Evolutionary conservation across 441 rosid species (phyloP).

Genomic region (Populus hybrid): DNA sequence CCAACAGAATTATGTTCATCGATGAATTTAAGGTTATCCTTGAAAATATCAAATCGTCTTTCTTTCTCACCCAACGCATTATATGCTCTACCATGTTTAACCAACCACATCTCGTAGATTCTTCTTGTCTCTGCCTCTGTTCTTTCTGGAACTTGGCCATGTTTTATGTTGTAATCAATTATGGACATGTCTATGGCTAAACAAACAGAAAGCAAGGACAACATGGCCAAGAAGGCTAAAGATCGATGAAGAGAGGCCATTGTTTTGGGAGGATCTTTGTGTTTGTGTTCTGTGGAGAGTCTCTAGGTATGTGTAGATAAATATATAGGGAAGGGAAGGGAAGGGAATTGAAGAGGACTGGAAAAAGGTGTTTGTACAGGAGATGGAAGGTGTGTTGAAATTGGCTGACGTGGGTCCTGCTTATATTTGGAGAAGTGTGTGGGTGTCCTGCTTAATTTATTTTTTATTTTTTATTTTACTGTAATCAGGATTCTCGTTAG

Average conservation of each 20-base stretch:
- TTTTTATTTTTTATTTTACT: background rate
- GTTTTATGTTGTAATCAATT: conserved; percentile 52
- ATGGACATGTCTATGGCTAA: conserved; percentile 69
- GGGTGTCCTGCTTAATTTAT: background rate
- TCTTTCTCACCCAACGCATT: conserved; percentile 73
- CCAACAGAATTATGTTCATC: conserved; percentile 60
- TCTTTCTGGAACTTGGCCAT: conserved; percentile 35
- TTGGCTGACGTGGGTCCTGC: background rate
- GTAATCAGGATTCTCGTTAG: background rate
- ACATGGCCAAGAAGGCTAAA: conserved; percentile 1
- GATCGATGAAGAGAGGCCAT: background rate
- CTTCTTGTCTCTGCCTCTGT: conserved; percentile 53
- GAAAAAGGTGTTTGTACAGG: background rate
- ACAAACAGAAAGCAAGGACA: conserved; percentile 29
- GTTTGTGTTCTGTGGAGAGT: background rate
- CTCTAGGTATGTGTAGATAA: background rate
- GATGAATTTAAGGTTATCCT: conserved; percentile 69
- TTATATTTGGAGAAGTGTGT: conserved; percentile 2
- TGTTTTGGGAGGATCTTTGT: background rate
- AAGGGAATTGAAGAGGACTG: background rate
- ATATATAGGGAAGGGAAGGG: background rate
- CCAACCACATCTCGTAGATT: conserved; percentile 69
- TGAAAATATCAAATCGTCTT: conserved; percentile 67
- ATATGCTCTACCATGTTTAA: conserved; percentile 57
- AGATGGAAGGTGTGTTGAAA: conserved; percentile 21